Base-by-base conservation (phyloP, 441 rosid genomes). In the Populus tomentosa region DNA sequence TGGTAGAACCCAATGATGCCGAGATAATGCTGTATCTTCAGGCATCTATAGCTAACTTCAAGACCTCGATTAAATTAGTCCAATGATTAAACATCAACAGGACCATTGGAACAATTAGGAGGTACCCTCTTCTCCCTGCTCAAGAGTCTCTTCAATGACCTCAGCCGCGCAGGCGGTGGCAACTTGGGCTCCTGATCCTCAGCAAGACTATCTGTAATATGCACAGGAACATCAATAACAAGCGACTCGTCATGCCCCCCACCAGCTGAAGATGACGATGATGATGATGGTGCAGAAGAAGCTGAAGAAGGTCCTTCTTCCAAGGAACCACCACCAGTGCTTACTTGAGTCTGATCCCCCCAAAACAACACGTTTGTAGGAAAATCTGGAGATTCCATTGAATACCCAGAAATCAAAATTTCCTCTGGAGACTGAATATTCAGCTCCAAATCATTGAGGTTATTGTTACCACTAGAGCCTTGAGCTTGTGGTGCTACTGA, bases 281-380 rank as follows among this genome's bases (percentile, higher is more conserved):
- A 82, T 21, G 92, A 62, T 3, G 81, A 70, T 10, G 81, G 32
- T 10, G 84, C 3, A 3, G 84, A 23, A 21, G 82, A 59, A 0
- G 80, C 33, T 38, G 56, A 50, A 50, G 78, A 38, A 75, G 75
- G 50, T 40, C 73, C 83, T 77, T 79, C 87, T 13, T 87, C 92
- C 81, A 86, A 83, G 7, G 80, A 77, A 75, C 84, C 80, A 20
- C 84, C 87, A 11, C 89, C 84, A 10, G 90, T 85, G 76, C 88
- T 91, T 42, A 93, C 94, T 56, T 83, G 95, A 87, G 84, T 87
- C 59, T 90, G 88, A 42, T 91, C 84, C 3, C 97, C 99, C 98
- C 96, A 92, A 69, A 92, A 88, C 94, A 95, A 76, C 70, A 92
- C 92, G 72, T 93, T 95, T 6, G 99, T 93, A 2, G 99, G 95